Evolutionary conservation across 768 basidiomycete genomes (phyloP).

Genomic region (Coprinopsis cinerea): DNA sequence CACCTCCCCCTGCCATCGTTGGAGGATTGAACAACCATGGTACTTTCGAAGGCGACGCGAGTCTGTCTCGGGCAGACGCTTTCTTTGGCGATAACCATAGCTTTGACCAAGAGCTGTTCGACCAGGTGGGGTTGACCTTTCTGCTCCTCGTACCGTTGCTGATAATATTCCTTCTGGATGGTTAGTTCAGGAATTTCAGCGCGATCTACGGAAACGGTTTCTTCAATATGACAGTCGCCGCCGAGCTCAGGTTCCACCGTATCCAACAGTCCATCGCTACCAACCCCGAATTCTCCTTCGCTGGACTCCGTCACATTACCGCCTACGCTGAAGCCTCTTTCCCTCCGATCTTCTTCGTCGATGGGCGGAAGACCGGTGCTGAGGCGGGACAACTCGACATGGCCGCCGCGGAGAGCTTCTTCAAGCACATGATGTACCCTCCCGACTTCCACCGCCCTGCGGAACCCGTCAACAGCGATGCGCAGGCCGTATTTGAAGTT

Average conservation of each 20-base stretch:
- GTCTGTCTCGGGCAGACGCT: slow-evolving; percentile 12
- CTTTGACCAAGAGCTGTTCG: slow-evolving; percentile 17
- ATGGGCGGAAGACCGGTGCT: slow-evolving; percentile 10
- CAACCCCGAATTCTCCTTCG: slow-evolving; percentile 15
- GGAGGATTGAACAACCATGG: slow-evolving; percentile 16
- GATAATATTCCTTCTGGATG: neutral
- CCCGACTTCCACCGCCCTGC: slow-evolving; percentile 12
- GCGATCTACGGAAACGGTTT: slow-evolving; percentile 15
- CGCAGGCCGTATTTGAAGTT: neutral
- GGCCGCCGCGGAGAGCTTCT: slow-evolving; percentile 14
- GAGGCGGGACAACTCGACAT: slow-evolving; percentile 11
- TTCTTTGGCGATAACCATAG: slow-evolving; percentile 16
- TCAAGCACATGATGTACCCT: slow-evolving; percentile 13
- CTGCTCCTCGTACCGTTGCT: neutral
- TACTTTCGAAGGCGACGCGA: slow-evolving; percentile 14
- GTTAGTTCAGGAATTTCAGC: slow-evolving; percentile 14
- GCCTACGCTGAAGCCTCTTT: slow-evolving; percentile 15
- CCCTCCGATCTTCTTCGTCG: slow-evolving; percentile 14
- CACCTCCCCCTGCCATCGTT: slow-evolving; percentile 14
- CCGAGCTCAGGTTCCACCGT: slow-evolving; percentile 11
- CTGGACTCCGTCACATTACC: slow-evolving; percentile 12
- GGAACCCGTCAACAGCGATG: slow-evolving; percentile 1
- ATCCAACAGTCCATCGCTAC: slow-evolving; percentile 15
- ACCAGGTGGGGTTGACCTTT: slow-evolving; percentile 10
- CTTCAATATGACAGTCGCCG: slow-evolving; percentile 15